These are phyloP conservation scores for Macroventuria anomochaeta DNA, from an alignment of 2,329 filamentous ascomycete species.

Conservation along the genomic window DNA sequence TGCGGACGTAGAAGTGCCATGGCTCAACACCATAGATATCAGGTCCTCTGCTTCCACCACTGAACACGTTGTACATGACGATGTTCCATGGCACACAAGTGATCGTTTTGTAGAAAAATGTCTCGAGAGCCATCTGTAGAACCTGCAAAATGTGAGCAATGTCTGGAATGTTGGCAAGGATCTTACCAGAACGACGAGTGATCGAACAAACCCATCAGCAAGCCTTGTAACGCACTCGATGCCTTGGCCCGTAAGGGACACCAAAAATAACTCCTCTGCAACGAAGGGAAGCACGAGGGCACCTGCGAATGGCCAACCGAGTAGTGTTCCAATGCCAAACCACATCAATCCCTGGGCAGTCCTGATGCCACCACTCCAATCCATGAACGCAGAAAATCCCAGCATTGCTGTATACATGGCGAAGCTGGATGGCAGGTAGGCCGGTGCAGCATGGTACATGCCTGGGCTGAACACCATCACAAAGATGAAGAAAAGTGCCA, in stretches of 20 bases:
- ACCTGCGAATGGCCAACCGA: constrained; percentile 94
- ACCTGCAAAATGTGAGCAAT: constrained; percentile 56
- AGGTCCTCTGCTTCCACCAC: constrained; percentile 76
- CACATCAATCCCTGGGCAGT: constrained; percentile 86
- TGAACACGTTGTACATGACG: constrained; percentile 93
- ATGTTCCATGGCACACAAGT: constrained; percentile 89
- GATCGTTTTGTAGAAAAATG: constrained; percentile 82
- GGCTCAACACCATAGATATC: constrained; percentile 95
- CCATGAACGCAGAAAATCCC: constrained; percentile 87
- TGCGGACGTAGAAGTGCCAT: constrained; percentile 95
- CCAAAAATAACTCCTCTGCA: constrained; percentile 72
- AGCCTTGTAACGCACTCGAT: constrained; percentile 67
- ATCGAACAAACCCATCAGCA: constrained; percentile 70
- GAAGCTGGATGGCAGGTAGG: constrained; percentile 92
- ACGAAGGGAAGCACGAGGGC: constrained; percentile 83
- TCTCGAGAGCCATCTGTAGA: constrained; percentile 74
- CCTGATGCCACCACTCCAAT: constrained; percentile 80
- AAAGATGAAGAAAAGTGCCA: constrained; percentile 84
- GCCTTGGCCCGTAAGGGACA: constrained; percentile 61
- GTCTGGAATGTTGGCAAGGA: too few relatives aligned
- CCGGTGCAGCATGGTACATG: constrained; percentile 88
- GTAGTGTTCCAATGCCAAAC: constrained; percentile 82
- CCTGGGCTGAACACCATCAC: constrained; percentile 81
- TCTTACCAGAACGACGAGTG: constrained; percentile 72
- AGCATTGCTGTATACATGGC: constrained; percentile 94